Evolutionary conservation across 2,329 filamentous ascomycete species (phyloP), one percentile per base, ranked within the genome.

Genomic region (Trichoderma sp.): DNA sequence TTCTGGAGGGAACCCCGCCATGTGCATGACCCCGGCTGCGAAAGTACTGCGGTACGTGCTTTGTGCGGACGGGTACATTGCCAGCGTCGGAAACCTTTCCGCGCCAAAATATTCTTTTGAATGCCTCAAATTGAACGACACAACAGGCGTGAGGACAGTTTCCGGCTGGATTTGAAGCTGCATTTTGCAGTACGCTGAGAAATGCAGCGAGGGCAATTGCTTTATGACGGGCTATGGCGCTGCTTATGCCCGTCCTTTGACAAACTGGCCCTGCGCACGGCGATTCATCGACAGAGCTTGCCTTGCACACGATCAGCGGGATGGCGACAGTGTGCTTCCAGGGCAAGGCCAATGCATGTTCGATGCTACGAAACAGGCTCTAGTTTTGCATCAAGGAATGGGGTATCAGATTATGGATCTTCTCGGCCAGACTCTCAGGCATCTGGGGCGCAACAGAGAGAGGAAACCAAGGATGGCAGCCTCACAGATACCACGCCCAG

Each of bases 211-310:
- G 75, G 73, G 53, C 72, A 72, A 73, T 75, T 86, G 65, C 78
- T 83, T 2, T 77, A 85, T 43, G 89, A 92, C 78, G 88, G 89
- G 73, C 84, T 92, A 59, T 91, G 89, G 88, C 87, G 87, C 77
- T 90, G 87, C 76, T 81, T 92, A 17, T 91, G 88, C 76, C 89
- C 89, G 13, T 85, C 84, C 9, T 82, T 88, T 71, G 85, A 88
- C 75, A 74, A 80, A 7, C 71, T 75, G 5, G 76, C 80, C 3
- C 76, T 85, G 13, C 78, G 79, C 4, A 81, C 76, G 66, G 76
- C 81, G 17, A 71, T 81, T 71, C 74, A 73, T 74, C 69, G 76
- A 66, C 73, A 73, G 34, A 65, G 71, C 50, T 62, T 63, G 26
- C 13, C 71, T 69, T 53, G 70, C 53, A 34, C 36, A 20, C 66